Base-by-base conservation (phyloP, 2,329 filamentous ascomycete species). In the Stachybotrys chartarum region DNA sequence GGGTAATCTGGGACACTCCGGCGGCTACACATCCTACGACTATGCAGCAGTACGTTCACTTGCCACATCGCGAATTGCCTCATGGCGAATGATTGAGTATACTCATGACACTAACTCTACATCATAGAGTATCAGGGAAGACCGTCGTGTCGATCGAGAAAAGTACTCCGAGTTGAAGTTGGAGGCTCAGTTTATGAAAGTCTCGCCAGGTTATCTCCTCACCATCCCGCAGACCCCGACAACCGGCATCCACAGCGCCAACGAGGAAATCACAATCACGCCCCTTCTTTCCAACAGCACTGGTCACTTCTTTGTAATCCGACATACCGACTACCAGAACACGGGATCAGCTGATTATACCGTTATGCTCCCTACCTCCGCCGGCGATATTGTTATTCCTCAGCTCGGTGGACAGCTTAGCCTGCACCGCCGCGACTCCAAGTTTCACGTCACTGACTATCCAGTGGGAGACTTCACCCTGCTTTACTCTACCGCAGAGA, bases 131-230 rank as follows among this genome's bases (percentile, higher is more conserved):
- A 90, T 93, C 53, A 78, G 79, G 1, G 90, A 94, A 64, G 84
- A 88, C 47, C 79, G 89, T 30, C 79, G 79, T 1, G 74, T 93
- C 3, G 72, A 78, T 31, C 80, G 88, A 2, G 87, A 91, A 65
- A 93, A 93, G 67, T 93, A 91, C 67, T 86, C 84, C 47, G 88
- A 94, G 67, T 75, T 89, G 30, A 94, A 93, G 64, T 79, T 93
- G 1, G 75, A 90, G 59, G 87, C 82, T 30, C 87, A 90, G 61
- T 93, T 93, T 68, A 69, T 90, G 53, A 86, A 86, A 61, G 86
- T 84, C 0, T 89, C 87, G 0, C 86, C 87, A 0, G 82, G 80
- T 0, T 92, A 90, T 62, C 71, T 91, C 17, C 80, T 80, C 3
- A 80, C 84, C 1, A 75, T 73, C 0, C 79, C 84, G 1, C 78